Evolutionary conservation across 1,284 basidiomycete species (phyloP).

Genomic region (Phellinidium pouzarii): DNA sequence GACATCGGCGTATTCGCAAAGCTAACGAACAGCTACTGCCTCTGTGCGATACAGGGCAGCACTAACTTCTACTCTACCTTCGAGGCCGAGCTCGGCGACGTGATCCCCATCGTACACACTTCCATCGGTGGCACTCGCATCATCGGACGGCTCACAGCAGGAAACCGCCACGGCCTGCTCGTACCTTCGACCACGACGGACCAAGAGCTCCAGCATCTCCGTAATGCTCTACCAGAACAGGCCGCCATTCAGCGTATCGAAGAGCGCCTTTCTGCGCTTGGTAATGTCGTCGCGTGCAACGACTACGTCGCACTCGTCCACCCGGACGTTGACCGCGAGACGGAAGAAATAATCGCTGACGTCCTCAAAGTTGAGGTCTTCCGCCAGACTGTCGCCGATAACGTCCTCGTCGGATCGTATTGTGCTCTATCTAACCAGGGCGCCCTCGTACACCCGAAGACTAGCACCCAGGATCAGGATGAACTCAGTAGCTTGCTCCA

Average conservation of each 20-base stretch:
- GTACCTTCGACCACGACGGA: conserved; percentile 95
- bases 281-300: conserved; percentile 98
- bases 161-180: conserved; percentile 93
- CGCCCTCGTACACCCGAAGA: conserved; percentile 95
- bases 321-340: conserved; percentile 97
- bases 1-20: conserved; percentile 94
- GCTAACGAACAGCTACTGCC: conserved; percentile 94
- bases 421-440: conserved; percentile 95
- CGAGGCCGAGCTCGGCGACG: conserved; percentile 89
- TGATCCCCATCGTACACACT: conserved; percentile 95
- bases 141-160: conserved; percentile 88
- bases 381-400: conserved; percentile 93
- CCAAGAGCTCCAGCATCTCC: conserved; percentile 96
- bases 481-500: conserved; percentile 94
- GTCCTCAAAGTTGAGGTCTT: conserved; percentile 99
- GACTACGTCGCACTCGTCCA: conserved; percentile 97
- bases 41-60: conserved; percentile 88
- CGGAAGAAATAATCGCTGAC: conserved; percentile 99
- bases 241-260: conserved; percentile 95
- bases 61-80: conserved; percentile 98
- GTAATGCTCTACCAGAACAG: conserved; percentile 90
- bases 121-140: conserved; percentile 95
- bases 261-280: conserved; percentile 92
- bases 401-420: conserved; percentile 95
- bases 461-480: conserved; percentile 95